phyloP scores from a whole-genome alignment of 2,329 filamentous ascomycete species.

The Paraphaeosphaeria minitans region DNA sequence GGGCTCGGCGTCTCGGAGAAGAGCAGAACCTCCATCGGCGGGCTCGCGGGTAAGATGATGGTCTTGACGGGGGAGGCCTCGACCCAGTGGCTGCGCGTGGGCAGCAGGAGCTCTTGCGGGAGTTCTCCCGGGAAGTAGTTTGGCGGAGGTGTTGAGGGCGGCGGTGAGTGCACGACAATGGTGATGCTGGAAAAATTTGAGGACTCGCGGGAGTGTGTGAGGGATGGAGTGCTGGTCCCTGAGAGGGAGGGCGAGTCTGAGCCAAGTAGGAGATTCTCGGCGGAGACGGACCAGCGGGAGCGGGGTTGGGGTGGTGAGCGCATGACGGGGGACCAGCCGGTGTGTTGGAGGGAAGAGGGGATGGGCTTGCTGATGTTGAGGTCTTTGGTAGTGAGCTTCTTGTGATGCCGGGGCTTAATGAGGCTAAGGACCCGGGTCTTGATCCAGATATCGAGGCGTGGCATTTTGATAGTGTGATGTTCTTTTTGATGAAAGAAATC shows the following conservation, averaged over 20 bases:
- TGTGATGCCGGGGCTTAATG: constrained; percentile 7
- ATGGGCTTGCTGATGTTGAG: constrained; percentile 15
- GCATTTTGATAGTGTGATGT: constrained; percentile 9
- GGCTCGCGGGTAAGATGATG: background rate
- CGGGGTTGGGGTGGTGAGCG: constrained; percentile 7
- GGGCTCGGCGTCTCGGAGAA: constrained; percentile 9
- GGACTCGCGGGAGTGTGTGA: constrained; percentile 6
- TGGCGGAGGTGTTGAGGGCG: constrained; percentile 9
- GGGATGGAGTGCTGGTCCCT: background rate
- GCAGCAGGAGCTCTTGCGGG: constrained; percentile 1
- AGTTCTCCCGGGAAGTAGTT: constrained; percentile 10
- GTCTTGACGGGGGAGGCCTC: background rate
- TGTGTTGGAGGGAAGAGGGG: constrained; percentile 5
- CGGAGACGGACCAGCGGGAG: constrained; percentile 11
- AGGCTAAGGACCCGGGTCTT: constrained; percentile 15
- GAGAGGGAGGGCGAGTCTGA: background rate
- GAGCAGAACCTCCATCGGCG: background rate
- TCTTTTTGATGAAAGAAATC: background rate
- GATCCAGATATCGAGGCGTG: constrained; percentile 19
- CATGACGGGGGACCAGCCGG: constrained; percentile 6
- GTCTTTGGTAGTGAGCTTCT: constrained; percentile 14
- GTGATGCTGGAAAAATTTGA: constrained; percentile 5
- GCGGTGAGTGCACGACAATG: constrained; percentile 15
- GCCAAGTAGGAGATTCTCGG: constrained; percentile 8
- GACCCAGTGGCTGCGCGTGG: constrained; percentile 1